Conservation (phyloP, 768 basidiomycete species). For the Cystofilobasidium bisporidii region DNA sequence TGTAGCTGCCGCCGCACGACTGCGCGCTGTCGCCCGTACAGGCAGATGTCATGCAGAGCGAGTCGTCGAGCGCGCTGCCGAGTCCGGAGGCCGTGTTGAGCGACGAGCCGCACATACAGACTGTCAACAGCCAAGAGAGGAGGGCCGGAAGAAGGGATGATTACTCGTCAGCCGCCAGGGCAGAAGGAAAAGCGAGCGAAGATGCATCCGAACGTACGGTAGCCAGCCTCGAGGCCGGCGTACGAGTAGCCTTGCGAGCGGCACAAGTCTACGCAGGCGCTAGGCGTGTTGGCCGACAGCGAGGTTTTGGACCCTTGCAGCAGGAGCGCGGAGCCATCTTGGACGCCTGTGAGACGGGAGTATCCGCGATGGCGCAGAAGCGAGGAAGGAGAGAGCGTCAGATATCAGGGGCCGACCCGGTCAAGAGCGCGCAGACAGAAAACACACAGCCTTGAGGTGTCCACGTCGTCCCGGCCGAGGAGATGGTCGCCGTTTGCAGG, state of each 20-base stretch:
- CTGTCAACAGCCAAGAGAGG: background rate
- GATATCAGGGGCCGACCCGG: background rate
- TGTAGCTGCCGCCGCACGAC: too few relatives aligned
- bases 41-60: too few relatives aligned
- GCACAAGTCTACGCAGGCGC: slow-evolving; percentile 10
- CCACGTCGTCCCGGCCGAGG: background rate
- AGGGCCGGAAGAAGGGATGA: background rate
- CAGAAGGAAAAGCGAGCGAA: too few relatives aligned
- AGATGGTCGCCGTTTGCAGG: background rate
- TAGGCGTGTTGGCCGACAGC: slow-evolving; percentile 3
- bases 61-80: too few relatives aligned
- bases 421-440: too few relatives aligned
- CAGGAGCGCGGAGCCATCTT: too few relatives aligned
- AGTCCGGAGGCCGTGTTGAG: background rate
- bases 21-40: too few relatives aligned
- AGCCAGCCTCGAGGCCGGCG: slow-evolving; percentile 2
- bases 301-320: too few relatives aligned
- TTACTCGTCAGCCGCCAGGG: too few relatives aligned
- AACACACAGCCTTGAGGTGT: background rate
- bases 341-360: too few relatives aligned
- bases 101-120: background rate
- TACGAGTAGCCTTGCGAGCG: background rate
- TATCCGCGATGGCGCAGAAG: too few relatives aligned
- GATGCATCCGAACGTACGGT: background rate
- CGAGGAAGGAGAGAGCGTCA: too few relatives aligned